phyloP scores from a whole-genome alignment of 2,329 filamentous ascomycete genomes.

The Ophiostoma populinum region DNA sequence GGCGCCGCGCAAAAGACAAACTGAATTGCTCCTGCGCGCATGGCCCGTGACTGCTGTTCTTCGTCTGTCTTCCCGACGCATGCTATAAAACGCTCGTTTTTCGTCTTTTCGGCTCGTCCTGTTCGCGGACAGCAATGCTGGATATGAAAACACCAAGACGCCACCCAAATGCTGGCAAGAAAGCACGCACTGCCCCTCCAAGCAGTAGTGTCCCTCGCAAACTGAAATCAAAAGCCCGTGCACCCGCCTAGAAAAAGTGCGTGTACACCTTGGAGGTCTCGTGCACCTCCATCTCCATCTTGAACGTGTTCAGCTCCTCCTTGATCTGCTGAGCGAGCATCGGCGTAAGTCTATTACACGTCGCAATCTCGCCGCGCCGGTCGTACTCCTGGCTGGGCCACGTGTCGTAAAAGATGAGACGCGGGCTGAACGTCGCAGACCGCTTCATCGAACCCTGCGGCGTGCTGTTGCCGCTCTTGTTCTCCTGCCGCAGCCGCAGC shows the following conservation, averaged over 20 bases:
- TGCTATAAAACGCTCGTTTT: too few species aligned
- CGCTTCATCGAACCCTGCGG: constrained; percentile 49
- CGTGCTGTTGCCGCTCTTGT: constrained; percentile 65
- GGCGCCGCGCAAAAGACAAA: constrained; percentile 8
- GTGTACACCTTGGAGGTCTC: constrained; percentile 98
- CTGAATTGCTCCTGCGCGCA: constrained; percentile 10
- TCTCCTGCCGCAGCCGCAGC: constrained; percentile 54
- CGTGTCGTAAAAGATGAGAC: constrained; percentile 88
- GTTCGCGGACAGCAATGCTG: not conserved
- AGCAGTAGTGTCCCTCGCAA: too few species aligned
- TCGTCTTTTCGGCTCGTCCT: not conserved
- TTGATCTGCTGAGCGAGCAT: constrained; percentile 98
- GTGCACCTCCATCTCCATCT: constrained; percentile 99
- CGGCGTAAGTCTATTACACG: constrained; percentile 91
- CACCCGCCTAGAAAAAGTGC: constrained; percentile 82
- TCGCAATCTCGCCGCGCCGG: constrained; percentile 85
- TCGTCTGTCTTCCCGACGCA: not conserved
- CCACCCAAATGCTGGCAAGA: not conserved
- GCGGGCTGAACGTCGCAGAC: constrained; percentile 66
- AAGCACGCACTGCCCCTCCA: too few species aligned
- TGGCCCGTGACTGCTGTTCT: constrained; percentile 4
- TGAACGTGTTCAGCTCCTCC: constrained; percentile 97
- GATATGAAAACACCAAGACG: not conserved
- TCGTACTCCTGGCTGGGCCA: constrained; percentile 96
- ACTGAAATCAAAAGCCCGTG: too few species aligned